Base-by-base conservation (phyloP, 2,329 filamentous ascomycete genomes). In the Sordariomycetes sp. region DNA sequence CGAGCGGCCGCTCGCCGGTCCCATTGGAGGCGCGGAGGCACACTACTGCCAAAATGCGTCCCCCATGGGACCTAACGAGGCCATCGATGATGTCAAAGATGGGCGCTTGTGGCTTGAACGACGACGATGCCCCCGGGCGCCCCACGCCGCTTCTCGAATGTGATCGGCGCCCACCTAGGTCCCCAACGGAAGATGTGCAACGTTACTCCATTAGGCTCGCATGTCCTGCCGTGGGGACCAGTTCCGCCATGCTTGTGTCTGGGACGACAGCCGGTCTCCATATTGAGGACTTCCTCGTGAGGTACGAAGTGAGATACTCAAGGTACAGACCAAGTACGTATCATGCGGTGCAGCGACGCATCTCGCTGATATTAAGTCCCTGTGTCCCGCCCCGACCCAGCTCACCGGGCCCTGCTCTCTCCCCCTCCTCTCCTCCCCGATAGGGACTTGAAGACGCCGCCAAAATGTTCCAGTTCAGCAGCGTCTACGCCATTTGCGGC, bases 401-500 rank as follows among this genome's bases (percentile, higher is more conserved):
- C 39, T 13, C 8, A 7, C 39, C n/a, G 39, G 39, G 36, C 17
- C n/a, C 39, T 45, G 10, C 45, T 50, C 20, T 24, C n/a, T 13
- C 2, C 45, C 10, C 7, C n/a, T 50, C n/a, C n/a, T 12, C 20
- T n/a, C 2, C n/a, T 4, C n/a, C 45, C 22, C 28, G 28, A 32
- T 32, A 32, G 45, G 45, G 45, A 22, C n/a, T 24, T 12, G 6
- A 50, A 2, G 12, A 50, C 45, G 12, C 10, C 22, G 22, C 45
- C 2, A 50, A 50, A 24, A 73, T 75, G 73, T 74, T 72, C 64
- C 68, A 70, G 62, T 68, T 69, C 25, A 74, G 62, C 59, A 82
- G 80, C 65, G 73, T 83, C 54, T 84, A 84, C 66, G 73, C 75
- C 60, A 83, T 84, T 61, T 85, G 81, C 67, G 72, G 70, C 59